phyloP scores from a whole-genome alignment of 1,284 basidiomycete genomes.

The Ceratobasidium sp. region DNA sequence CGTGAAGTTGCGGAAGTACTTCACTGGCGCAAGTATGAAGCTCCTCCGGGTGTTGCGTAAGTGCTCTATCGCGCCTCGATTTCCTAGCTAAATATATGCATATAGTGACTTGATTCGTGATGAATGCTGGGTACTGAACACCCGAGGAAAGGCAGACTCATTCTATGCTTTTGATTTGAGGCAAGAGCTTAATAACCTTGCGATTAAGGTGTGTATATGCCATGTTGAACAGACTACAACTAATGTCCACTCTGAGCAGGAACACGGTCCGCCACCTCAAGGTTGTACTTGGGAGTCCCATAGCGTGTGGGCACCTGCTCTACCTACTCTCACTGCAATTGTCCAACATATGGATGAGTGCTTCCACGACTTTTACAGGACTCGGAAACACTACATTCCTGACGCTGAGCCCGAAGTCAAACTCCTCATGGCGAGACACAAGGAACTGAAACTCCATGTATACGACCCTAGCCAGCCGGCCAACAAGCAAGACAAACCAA shows the following conservation, averaged over 20 bases:
- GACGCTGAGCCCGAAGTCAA: neutral
- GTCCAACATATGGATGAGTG: neutral
- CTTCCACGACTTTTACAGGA: neutral
- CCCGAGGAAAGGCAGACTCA: neutral
- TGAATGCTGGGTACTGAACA: slow-evolving; percentile 2
- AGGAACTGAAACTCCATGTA: neutral
- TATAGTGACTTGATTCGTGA: neutral
- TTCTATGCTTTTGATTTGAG: neutral
- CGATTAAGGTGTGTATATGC: neutral
- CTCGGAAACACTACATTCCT: neutral
- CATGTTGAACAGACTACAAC: neutral
- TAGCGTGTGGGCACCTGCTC: neutral
- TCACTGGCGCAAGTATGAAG: neutral
- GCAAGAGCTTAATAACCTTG: neutral
- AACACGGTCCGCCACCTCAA: neutral
- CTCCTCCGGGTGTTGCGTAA: slow-evolving; percentile 3
- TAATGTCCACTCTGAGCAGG: neutral
- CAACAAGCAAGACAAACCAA: neutral
- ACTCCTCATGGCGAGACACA: neutral
- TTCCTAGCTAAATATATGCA: neutral
- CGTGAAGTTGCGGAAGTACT: neutral
- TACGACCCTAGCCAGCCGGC: neutral
- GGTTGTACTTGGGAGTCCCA: neutral
- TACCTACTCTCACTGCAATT: neutral
- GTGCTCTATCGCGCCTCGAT: neutral